A percentile compares a stretch with the other conserved stretches of the same genome.
These are phyloP conservation scores for Alnus glutinosa DNA, from an alignment of 306 rosid species.

Conservation along the genomic window DNA sequence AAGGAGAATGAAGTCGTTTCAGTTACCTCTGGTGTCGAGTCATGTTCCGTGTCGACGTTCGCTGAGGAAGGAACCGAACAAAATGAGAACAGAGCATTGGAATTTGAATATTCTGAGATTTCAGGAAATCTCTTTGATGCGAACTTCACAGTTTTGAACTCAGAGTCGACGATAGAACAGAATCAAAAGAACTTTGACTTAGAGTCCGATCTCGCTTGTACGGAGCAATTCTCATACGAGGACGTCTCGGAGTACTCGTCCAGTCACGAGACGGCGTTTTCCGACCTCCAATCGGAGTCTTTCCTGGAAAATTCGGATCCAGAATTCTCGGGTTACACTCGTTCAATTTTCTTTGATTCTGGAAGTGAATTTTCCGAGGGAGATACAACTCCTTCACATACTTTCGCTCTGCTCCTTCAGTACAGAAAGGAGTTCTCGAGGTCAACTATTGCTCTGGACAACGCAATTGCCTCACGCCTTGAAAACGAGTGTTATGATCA, in stretches of 20 bases:
- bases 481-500: conserved; percentile 43
- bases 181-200: conserved; percentile 33
- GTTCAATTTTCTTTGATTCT: conserved; percentile 63
- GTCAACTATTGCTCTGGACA: conserved; percentile 29
- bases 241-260: conserved; percentile 50
- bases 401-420: conserved; percentile 51
- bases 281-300: conserved; percentile 56
- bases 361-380: conserved; percentile 82
- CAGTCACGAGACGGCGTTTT: conserved; percentile 28
- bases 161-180: conserved; percentile 52
- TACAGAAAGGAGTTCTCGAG: conserved; percentile 54
- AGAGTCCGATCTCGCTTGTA: conserved; percentile 70
- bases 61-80: conserved; percentile 28
- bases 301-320: conserved; percentile 52
- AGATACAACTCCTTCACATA: conserved; percentile 67
- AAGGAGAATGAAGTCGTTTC: conserved; percentile 48
- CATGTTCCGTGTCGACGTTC: conserved; percentile 29
- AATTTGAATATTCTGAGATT: conserved; percentile 40
- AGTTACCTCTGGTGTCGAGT: conserved; percentile 36
- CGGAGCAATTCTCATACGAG: conserved; percentile 58
- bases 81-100: conserved; percentile 47
- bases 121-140: conserved; percentile 34
- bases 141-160: conserved; percentile 34
- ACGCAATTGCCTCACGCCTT: conserved; percentile 14
- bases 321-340: conserved; percentile 57